phyloP scores from a whole-genome alignment of 2,329 filamentous ascomycete species.

The Pseudocercospora fuligena region DNA sequence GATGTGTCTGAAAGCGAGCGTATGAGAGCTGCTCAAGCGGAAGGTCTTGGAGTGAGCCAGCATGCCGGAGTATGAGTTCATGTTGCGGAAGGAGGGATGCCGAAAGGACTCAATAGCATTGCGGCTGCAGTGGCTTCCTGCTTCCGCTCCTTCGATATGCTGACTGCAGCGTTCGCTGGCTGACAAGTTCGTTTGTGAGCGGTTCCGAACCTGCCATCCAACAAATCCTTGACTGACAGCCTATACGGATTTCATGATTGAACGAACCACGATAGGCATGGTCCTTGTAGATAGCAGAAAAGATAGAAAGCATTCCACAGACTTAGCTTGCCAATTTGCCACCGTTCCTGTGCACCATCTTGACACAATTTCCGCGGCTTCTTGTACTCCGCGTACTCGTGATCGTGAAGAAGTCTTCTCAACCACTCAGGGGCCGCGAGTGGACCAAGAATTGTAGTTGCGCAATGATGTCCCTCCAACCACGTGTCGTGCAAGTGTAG shows the following conservation, averaged over 20 bases:
- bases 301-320: background rate
- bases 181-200: background rate
- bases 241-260: background rate
- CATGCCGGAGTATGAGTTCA: background rate
- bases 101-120: no score
- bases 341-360: constrained; percentile 5
- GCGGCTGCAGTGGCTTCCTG: no score
- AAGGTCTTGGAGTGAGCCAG: background rate
- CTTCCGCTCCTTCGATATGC: background rate
- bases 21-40: background rate
- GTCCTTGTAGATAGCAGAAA: background rate
- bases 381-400: background rate
- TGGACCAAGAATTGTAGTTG: constrained; percentile 1
- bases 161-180: background rate
- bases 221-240: no score
- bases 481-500: background rate
- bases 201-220: background rate
- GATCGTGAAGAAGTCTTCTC: background rate
- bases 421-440: constrained; percentile 1
- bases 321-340: constrained; percentile 10
- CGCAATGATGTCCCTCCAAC: background rate
- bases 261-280: background rate
- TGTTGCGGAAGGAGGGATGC: no score
- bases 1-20: background rate
- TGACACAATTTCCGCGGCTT: constrained; percentile 4